Conservation (phyloP, 129 eudicot species). For the Cynara cardunculus region DNA sequence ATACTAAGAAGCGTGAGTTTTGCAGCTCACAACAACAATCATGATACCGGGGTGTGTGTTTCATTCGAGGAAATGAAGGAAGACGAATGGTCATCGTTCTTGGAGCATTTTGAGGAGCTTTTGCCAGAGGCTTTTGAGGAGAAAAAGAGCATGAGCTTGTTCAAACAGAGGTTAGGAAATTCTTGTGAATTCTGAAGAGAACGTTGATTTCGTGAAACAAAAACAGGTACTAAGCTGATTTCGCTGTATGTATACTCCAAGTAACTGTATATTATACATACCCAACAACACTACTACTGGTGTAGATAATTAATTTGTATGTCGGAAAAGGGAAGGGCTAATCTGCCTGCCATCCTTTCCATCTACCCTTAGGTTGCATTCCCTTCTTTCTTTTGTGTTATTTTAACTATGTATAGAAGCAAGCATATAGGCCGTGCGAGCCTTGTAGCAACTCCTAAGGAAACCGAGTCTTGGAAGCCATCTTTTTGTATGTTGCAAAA, state of each 20-base stretch:
- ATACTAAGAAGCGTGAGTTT: slow-evolving; percentile 61
- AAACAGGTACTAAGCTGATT: slow-evolving; percentile 25
- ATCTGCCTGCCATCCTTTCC: slow-evolving; percentile 62
- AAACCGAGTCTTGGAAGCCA: slow-evolving; percentile 9
- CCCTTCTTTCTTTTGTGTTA: slow-evolving; percentile 21
- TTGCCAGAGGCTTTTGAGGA: slow-evolving; percentile 74
- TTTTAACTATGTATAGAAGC: slow-evolving; percentile 20
- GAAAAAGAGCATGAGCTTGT: slow-evolving; percentile 54
- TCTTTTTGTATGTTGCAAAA: slow-evolving; percentile 1
- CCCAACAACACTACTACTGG: slow-evolving; percentile 34
- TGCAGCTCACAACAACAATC: slow-evolving; percentile 39
- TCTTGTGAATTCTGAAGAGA: slow-evolving; percentile 76
- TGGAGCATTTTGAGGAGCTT: slow-evolving; percentile 65
- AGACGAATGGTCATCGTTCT: slow-evolving; percentile 66
- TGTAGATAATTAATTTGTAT: slow-evolving; percentile 39
- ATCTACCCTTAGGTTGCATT: slow-evolving; percentile 25
- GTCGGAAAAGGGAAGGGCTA: slow-evolving; percentile 67
- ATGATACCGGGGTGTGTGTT: slow-evolving; percentile 44
- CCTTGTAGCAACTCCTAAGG: neutral
- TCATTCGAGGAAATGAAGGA: slow-evolving; percentile 72
- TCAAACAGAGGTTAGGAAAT: slow-evolving; percentile 73
- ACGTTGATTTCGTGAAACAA: slow-evolving; percentile 29
- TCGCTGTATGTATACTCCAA: slow-evolving; percentile 21
- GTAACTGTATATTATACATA: slow-evolving; percentile 34
- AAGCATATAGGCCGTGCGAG: slow-evolving; percentile 11